Evolutionary conservation across 1,284 basidiomycete genomes (phyloP).

Genomic region (Tilletia horrida): DNA sequence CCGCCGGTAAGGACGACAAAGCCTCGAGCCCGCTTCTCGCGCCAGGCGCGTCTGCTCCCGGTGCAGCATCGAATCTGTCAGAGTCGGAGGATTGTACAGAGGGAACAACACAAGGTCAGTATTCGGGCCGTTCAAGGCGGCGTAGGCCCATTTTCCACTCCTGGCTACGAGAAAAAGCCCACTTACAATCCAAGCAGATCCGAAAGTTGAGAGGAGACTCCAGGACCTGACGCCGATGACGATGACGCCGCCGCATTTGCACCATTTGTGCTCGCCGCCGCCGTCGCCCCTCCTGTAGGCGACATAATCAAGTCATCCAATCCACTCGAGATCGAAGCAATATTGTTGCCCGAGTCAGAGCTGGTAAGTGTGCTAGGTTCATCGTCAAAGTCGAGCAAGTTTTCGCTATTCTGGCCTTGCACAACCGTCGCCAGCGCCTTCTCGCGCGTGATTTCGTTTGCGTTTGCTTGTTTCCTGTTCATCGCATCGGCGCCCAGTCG

Average conservation of each 20-base stretch:
- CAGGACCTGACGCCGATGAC: slow-evolving; percentile 6
- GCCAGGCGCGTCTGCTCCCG: slow-evolving; percentile 37
- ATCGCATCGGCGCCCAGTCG: slow-evolving; percentile 46
- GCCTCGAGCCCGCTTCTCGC: slow-evolving; percentile 39
- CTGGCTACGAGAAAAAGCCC: too few species aligned
- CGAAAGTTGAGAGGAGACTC: slow-evolving; percentile 32
- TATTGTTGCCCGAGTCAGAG: not conserved
- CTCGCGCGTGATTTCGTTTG: slow-evolving; percentile 46
- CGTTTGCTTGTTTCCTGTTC: slow-evolving; percentile 16
- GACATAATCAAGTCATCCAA: slow-evolving; percentile 42
- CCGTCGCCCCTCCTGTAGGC: slow-evolving; percentile 12
- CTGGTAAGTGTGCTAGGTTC: slow-evolving; percentile 25
- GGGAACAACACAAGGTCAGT: not conserved
- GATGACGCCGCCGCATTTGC: not conserved
- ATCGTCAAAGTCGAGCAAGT: slow-evolving; percentile 52
- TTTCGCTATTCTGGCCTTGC: slow-evolving; percentile 50
- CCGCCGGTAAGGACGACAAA: slow-evolving; percentile 30
- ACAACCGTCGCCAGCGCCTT: slow-evolving; percentile 59
- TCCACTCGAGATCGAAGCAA: slow-evolving; percentile 32
- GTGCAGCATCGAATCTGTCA: slow-evolving; percentile 39
- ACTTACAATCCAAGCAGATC: slow-evolving; percentile 43
- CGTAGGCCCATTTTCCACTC: too few species aligned
- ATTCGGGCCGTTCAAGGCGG: too few species aligned
- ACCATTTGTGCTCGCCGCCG: too few species aligned
- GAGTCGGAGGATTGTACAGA: not conserved